Evolutionary conservation across 495 filamentous ascomycete species (phyloP), one percentile per base, ranked within the genome.

Genomic region (Tuber aestivum): DNA sequence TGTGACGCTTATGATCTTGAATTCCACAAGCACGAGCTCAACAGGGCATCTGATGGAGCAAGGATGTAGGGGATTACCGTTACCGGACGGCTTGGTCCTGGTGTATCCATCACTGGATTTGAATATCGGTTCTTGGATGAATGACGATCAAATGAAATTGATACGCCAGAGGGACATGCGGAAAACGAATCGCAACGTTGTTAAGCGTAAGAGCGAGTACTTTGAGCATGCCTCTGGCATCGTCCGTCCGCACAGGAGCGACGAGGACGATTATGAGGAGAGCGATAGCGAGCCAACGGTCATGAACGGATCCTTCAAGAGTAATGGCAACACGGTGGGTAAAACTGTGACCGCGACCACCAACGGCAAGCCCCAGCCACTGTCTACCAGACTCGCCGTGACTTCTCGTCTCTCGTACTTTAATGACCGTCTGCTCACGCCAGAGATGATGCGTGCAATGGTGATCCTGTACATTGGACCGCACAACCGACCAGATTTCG

Each of bases 91-190:
- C 0, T 80, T 97, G 18, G 87, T 98, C 2, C 86, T 97, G 56
- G 90, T 96, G 41, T 99, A 99, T 82, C 95, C 95, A 2, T 89
- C 89, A 0, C 86, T 99, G 74, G 96, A 97, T 80, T 91, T 98
- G 90, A 97, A 94, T 82, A 97, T 98, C 71, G 92, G 92, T n/a
- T 97, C 93, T 80, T 99, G 95, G 95, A 97, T 99, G 94, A 93
- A 91, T 0, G 96, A 99, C 79, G 95, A 98, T 83, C 94, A 98
- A 82, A 95, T 97, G 93, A 87, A 92, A 0, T 85, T 98, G 56
- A 97, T 99, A 73, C 91, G 94, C 77, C 94, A 97, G 75, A 91
- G 92, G 61, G 87, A 89, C 72, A 89, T 88, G 74, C 89, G 94
- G 3, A 90, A 90, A 75, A 93, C 90, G 2, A 97, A 97, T 81